Evolutionary conservation across 2,329 filamentous ascomycete species (phyloP), one percentile per base, ranked within the genome.

Genomic region (Didymella sp.): DNA sequence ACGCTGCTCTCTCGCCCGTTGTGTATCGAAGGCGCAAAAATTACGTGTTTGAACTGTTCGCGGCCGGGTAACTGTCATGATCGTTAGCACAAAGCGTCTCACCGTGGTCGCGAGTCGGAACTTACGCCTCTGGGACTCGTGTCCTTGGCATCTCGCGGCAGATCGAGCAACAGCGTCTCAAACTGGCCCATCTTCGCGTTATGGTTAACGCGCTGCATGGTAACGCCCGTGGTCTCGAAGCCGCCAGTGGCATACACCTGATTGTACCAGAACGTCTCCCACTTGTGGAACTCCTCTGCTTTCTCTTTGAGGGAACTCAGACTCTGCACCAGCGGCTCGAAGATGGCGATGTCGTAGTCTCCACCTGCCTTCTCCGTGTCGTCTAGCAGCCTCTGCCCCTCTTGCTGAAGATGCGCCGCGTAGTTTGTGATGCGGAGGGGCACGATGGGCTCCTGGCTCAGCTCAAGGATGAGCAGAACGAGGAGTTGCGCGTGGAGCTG

Each of bases 41-140:
- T 79, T 70, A 96, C 84, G 76, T 97, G 95, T 76, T 96, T 96
- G 82, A 92, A 99, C 77, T 98, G 95, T 5, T 90, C 90, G 62
- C 94, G 88, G 67, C 91, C 91, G 35, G 91, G 90, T 4, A 96
- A 84, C 73, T 76, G 47, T 3, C 4, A 1, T 53, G 4, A 12
- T 45, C 6, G 37, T 47, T 68, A 46, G 62, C 30, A 31, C 30
- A 31, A 31, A 13, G 22, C 12, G 6, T 15, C 13, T 42, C 9
- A n/a, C 61, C 42, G 56, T 28, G 19, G 33, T 15, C n/a, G n/a
- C 4, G 13, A 7, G 15, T 12, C 2, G n/a, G 1, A 7, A 70
- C 90, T 82, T 85, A 96, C 89, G 57, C 92, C 92, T 61, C 77
- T 73, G 25, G 63, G 59, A 8, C 57, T 60, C 5, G 69, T 63